Base-by-base conservation (phyloP, 495 filamentous ascomycete genomes). In the Trichocladium uniseriatum region DNA sequence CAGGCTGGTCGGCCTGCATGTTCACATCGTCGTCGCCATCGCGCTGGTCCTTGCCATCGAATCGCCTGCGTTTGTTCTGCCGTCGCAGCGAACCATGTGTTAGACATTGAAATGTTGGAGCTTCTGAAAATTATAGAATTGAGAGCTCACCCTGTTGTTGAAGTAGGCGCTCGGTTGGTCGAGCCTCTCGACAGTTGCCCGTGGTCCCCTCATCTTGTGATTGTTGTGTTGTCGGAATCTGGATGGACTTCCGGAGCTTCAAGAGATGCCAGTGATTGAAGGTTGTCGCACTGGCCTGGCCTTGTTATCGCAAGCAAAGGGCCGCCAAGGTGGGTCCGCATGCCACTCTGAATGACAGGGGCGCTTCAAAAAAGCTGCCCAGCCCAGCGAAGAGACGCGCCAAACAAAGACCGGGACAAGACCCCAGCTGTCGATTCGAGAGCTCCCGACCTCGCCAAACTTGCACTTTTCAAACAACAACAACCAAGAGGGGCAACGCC, bases 91-190 rank as follows among this genome's bases (percentile, higher is more conserved):
- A n/a, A 27, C 15, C 15, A 14, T 16, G 18, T 37, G 37, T 42
- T 40, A 53, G 39, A 24, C 16, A 43, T 43, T 42, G n/a, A n/a
- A n/a, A n/a, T 21, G 40, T 29, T 15, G n/a, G 27, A 11, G 6
- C 38, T 38, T 37, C 4, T 14, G 2, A n/a, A 13, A 16, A n/a
- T 5, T 8, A 6, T 27, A 22, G 11, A 6, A 22, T 32, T 9
- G 45, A 11, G 28, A 48, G 59, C 62, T 63, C 69, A 94, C 89
- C 64, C 87, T 81, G 68, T 76, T 81, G 32, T 78, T 69, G 55
- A 87, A 91, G 68, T 95, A 95, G 51, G 89, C 84, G 63, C 89
- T 94, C 2, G 89, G 87, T 64, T 81, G 83, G 65, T 95, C 89
- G 41, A 95, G 78, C 48, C 89, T 72, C 39, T 95, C 89, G 29